Evolutionary conservation across 2,329 filamentous ascomycete genomes (phyloP), one percentile per base, ranked within the genome.

Genomic region (Fonsecaea pugnacius): DNA sequence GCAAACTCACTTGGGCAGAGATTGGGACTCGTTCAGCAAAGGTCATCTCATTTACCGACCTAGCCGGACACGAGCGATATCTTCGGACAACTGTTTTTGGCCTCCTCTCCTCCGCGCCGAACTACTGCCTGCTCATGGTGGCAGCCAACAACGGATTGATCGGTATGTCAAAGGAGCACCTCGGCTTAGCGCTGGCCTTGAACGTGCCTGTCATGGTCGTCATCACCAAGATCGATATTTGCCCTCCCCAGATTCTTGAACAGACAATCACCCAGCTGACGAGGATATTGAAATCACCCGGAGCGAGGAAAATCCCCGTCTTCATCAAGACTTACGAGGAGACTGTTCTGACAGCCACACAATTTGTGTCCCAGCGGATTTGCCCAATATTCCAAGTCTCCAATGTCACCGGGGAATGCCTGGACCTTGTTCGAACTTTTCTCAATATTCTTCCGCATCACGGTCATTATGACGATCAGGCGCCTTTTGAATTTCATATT

Each of bases 171-270:
- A 96, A 96, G 83, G 95, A 99, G 80, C 95, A 99, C 77, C 81
- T 99, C 3, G 95, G 95, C 16, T 96, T 99, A 69, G 94, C 95
- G 0, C 82, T 98, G 35, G 93, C 95, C 0, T 82, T 99, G 58
- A 98, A 98, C 73, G 94, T 99, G 10, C 95, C 95, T 0, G 92
- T 99, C 71, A 96, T 99, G 91, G 93, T 98, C 3, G 89, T 97
- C 69, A 88, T 98, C 68, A 99, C 94, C 77, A 99, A 98, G 81
- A 96, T 98, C 69, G 95, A 98, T 75, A 98, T 98, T 62, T 98
- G 95, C 76, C 95, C 95, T 24, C 92, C 94, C 1, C 91, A 98
- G 70, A 97, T 99, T 73, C 82, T 99, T 27, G 88, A 96, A 78
- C 90, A 98, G 80, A 99, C 95, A 24, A 88, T 98, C 52, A 90